Evolutionary conservation across 768 basidiomycete genomes (phyloP).

Genomic region (Rhodocollybia butyracea): DNA sequence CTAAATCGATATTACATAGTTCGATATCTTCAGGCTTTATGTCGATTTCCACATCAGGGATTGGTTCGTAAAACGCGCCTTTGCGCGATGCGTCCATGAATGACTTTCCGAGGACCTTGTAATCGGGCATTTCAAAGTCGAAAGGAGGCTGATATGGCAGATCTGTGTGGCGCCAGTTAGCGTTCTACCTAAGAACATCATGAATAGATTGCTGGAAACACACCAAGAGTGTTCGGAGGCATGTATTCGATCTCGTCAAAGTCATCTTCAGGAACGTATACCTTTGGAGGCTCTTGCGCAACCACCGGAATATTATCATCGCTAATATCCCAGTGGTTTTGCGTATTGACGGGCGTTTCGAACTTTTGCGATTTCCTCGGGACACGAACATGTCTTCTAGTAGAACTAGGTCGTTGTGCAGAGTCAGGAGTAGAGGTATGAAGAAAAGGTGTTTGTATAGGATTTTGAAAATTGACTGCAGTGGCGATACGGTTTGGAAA

Average conservation of each 20-base stretch:
- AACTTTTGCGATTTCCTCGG: constrained; percentile 50
- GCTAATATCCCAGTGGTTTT: constrained; percentile 73
- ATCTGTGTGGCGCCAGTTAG: constrained; percentile 22
- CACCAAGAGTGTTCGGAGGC: constrained; percentile 35
- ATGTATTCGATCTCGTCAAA: constrained; percentile 51
- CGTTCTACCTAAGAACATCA: neutral
- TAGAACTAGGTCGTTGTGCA: constrained; percentile 61
- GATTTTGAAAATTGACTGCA: constrained; percentile 10
- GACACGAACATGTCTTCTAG: constrained; percentile 58
- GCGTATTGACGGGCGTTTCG: constrained; percentile 59
- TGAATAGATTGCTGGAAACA: neutral
- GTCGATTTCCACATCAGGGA: constrained; percentile 25
- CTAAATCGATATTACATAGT: constrained; percentile 25
- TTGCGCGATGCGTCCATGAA: constrained; percentile 33
- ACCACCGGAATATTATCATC: constrained; percentile 32
- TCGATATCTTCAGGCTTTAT: constrained; percentile 21
- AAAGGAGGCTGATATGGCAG: constrained; percentile 40
- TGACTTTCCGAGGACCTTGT: constrained; percentile 35
- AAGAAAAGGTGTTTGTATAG: constrained; percentile 34
- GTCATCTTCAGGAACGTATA: constrained; percentile 29
- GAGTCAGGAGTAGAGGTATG: constrained; percentile 37
- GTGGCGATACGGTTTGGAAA: constrained; percentile 56
- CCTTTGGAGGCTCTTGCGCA: constrained; percentile 22
- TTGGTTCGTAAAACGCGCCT: constrained; percentile 25
- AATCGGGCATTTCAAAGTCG: constrained; percentile 43